Evolutionary conservation across 345 rosid species (phyloP).

Genomic region (Aquilaria sinensis): DNA sequence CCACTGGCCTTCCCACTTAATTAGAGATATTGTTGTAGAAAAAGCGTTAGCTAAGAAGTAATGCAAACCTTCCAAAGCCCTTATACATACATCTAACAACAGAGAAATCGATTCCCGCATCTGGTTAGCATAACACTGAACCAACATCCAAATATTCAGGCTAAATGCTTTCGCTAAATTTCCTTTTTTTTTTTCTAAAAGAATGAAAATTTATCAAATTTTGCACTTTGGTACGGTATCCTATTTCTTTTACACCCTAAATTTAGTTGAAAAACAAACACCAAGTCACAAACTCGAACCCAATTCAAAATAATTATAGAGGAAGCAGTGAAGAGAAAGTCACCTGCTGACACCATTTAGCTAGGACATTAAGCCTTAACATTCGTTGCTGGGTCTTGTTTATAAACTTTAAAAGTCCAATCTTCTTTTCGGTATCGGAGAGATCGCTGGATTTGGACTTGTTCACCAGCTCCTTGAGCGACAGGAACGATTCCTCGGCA

Average conservation of each 20-base stretch:
- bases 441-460: slow-evolving; percentile 62
- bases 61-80: too few relatives aligned
- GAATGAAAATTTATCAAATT: too few relatives aligned
- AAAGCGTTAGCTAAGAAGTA: too few relatives aligned
- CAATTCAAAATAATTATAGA: not conserved
- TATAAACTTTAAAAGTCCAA: slow-evolving; percentile 71
- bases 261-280: not conserved
- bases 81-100: too few relatives aligned
- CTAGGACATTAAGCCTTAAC: slow-evolving; percentile 87
- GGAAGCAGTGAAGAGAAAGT: slow-evolving; percentile 1
- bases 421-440: slow-evolving; percentile 83
- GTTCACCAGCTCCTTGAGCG: slow-evolving; percentile 76
- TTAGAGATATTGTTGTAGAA: too few relatives aligned
- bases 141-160: too few relatives aligned
- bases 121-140: too few relatives aligned
- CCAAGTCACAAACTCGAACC: slow-evolving; percentile 2
- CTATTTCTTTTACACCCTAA: not conserved
- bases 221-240: too few relatives aligned
- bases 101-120: too few relatives aligned
- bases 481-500: slow-evolving; percentile 75
- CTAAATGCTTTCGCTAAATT: too few relatives aligned
- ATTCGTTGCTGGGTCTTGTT: slow-evolving; percentile 88
- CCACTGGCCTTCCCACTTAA: too few relatives aligned
- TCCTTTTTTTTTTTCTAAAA: too few relatives aligned
- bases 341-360: slow-evolving; percentile 99